Base-by-base conservation (phyloP, 176 grass and related monocot genomes). In the Poa annua region DNA sequence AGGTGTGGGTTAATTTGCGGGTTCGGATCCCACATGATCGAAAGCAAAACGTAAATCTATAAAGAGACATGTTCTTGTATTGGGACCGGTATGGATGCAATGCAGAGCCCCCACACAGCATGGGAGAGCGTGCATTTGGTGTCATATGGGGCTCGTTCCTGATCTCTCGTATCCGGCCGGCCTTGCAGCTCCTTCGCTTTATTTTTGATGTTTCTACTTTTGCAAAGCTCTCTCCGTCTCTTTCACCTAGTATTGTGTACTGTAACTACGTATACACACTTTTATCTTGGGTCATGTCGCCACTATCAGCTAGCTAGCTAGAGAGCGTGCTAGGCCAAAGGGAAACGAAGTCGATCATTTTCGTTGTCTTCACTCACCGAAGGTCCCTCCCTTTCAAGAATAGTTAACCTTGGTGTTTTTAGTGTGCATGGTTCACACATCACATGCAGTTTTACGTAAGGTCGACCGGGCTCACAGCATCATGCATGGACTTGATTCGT, bases 41-140 rank as follows among this genome's bases (percentile, higher is more conserved):
- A 86, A 89, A 82, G 79, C 14, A 38, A 82, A 78, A 55, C 44
- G 4, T 12, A 67, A 69, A 39, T 13, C 68, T 49, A 66, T 61
- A 79, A 29, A 29, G 51, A 33, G 64, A 19, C 81, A 82, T 88
- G 76, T 80, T 78, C 75, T 67, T 56, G 49, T 61, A 15, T 21
- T 44, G 61, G 86, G 75, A 20, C 80, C 64, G 11, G 33, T 35
- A 19, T 3, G 41, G 11, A 29, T 22, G 65, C 66, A 72, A 29
- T 29, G 29, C 29, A 29, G 70, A 81, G 65, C 74, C 81, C 71
- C 72, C 38, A 76, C 59, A 85, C 4, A 26, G 26, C 74, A 66
- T 90, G 6, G 74, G 74, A 90, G 86, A 86, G 88, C 74, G 79
- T 79, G 84, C 79, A 25, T n/a, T 74, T 62, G 68, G 83, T 86